Conservation (phyloP, 192 early-diverging fungal genomes). For the Coemansia erecta region DNA sequence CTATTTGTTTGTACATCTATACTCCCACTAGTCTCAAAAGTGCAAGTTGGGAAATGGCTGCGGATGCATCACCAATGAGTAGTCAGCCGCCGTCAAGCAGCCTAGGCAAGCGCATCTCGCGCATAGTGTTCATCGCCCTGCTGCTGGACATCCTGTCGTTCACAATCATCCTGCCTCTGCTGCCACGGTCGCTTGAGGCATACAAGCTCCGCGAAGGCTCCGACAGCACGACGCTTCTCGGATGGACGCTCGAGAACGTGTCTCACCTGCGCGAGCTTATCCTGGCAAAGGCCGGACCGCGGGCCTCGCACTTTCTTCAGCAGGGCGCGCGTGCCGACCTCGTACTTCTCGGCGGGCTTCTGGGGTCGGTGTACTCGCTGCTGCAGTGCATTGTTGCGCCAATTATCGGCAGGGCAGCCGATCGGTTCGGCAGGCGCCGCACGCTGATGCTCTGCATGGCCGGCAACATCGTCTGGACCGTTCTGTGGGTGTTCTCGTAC, state of each 20-base stretch:
- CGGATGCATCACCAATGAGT: background rate
- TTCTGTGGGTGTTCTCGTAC: conserved; percentile 86
- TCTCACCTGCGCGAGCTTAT: conserved; percentile 16
- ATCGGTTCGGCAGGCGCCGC: conserved; percentile 75
- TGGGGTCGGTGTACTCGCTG: conserved; percentile 93
- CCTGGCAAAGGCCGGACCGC: conserved; percentile 23
- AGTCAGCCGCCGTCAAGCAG: conserved; percentile 6
- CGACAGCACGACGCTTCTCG: conserved; percentile 38
- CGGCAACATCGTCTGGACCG: conserved; percentile 85
- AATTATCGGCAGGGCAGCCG: conserved; percentile 75
- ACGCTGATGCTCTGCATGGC: conserved; percentile 87
- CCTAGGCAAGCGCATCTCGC: conserved; percentile 36
- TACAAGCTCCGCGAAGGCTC: conserved; percentile 64
- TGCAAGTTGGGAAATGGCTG: background rate
- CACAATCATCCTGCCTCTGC: conserved; percentile 94
- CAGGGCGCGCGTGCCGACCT: conserved; percentile 53
- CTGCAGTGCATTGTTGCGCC: conserved; percentile 89
- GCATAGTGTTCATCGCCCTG: conserved; percentile 75
- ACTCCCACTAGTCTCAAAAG: background rate
- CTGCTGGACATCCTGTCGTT: conserved; percentile 96
- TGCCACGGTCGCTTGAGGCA: conserved; percentile 84
- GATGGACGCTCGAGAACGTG: conserved; percentile 28
- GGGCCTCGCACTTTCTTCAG: conserved; percentile 32
- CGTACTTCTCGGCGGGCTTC: conserved; percentile 84
- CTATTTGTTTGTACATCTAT: background rate